Evolutionary conservation across 176 grass and related monocot genomes (phyloP).

Genomic region (Thinopyrum elongatum): DNA sequence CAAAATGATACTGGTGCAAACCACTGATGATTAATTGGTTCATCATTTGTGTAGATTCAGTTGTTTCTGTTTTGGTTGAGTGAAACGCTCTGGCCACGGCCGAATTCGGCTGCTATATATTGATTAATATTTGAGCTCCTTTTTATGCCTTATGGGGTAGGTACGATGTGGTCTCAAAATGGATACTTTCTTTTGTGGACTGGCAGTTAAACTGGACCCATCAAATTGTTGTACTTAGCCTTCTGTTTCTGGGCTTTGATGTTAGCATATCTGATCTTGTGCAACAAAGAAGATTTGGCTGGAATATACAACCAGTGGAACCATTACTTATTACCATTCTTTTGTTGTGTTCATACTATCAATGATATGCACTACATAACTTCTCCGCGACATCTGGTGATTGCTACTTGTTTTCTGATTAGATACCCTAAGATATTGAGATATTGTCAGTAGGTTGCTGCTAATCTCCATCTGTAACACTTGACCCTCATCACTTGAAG

Average conservation of each 20-base stretch:
- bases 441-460: background rate
- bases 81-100: background rate
- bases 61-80: constrained; percentile 7
- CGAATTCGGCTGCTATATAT: background rate
- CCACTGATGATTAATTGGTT: background rate
- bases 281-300: background rate
- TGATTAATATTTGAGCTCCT: constrained; percentile 22
- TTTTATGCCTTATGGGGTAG: constrained; percentile 40
- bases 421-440: background rate
- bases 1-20: background rate
- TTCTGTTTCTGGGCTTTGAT: constrained; percentile 27
- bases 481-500: background rate
- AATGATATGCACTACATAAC: constrained; percentile 16
- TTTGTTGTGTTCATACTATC: background rate
- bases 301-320: background rate
- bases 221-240: constrained; percentile 7
- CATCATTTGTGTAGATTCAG: background rate
- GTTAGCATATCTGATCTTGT: constrained; percentile 15
- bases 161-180: constrained; percentile 41
- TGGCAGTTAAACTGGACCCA: constrained; percentile 26
- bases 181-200: constrained; percentile 37
- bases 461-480: background rate
- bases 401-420: background rate
- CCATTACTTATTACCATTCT: background rate
- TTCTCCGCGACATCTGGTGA: background rate